Conservation (phyloP, 2,329 filamentous ascomycete species). For the Coniochaeta hoffmannii region DNA sequence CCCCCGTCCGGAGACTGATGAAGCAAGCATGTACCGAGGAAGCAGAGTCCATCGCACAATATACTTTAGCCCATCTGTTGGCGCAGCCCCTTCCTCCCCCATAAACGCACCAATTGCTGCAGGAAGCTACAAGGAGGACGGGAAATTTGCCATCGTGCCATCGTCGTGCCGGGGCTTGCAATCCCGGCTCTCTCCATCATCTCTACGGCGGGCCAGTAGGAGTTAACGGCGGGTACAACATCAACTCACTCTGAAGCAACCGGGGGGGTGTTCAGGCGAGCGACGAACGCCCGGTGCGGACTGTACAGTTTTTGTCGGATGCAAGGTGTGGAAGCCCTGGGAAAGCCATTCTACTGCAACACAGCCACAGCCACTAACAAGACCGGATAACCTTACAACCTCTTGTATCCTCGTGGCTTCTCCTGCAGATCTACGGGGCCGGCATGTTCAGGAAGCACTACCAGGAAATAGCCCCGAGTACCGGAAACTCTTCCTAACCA, state of each 20-base stretch:
- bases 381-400: neutral
- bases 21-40: neutral
- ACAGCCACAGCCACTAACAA: constrained; percentile 1
- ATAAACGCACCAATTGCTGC: neutral
- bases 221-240: neutral
- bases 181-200: neutral
- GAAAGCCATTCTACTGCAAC: neutral
- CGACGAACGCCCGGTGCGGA: neutral
- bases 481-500: neutral
- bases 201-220: neutral
- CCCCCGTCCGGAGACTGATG: no score
- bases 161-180: neutral
- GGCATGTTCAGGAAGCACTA: neutral
- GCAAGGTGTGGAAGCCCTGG: no score
- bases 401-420: neutral
- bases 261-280: neutral
- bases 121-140: neutral
- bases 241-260: neutral
- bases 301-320: neutral
- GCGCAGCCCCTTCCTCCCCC: neutral
- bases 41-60: neutral
- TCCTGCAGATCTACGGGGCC: neutral
- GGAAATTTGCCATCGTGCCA: neutral
- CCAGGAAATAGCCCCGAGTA: neutral
- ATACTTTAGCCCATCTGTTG: neutral